Base-by-base conservation (phyloP, 225 moss, liverwort and hornwort species). In the Polytrichum commune region DNA sequence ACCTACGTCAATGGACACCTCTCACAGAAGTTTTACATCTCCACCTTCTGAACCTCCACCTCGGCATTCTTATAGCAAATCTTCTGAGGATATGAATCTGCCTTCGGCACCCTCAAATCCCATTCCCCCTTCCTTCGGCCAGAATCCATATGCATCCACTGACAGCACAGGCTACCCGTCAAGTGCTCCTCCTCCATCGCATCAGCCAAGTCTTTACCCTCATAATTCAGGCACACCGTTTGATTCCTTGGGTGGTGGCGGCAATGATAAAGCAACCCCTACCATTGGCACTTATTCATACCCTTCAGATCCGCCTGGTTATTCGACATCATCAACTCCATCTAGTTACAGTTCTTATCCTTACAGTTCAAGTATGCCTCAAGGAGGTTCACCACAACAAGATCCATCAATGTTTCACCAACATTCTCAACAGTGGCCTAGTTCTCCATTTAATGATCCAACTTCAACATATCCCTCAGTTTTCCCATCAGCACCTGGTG, bases 61-160 rank as follows among this genome's bases (percentile, higher is more conserved):
- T 66, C 89, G 83, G 60, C 83, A 88, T 73, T 77, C 77, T 18
- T 66, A 78, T 69, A 85, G 77, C 54, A 63, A 72, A 80, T 88
- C 89, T 66, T 79, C 84, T 2, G 93, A 96, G 24, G 96, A 96
- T 26, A 83, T 93, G 29, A 84, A 80, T 67, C 79, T 93, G 10
- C 93, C 96, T 8, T 82, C 96, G 67, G 93, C 93, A 69, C 96
- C 96, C 5, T 93, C 90, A 10, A 92, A 90, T 60, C 89, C 96
- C 1, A 81, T 91, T 19, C 81, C 87, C 66, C 92, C 96, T 66
- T 74, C 81, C 64, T 82, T 78, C 7, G 77, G 82, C n/a, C 89
- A 83, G 23, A 85, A 84, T 54, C 71, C 82, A 4, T 78, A 87
- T 63, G 79, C 85, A 56, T 71, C 83, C 38, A 6, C 65, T 22